These are phyloP conservation scores for Hansenula anomala DNA, from an alignment of 1,139 yeast species.

Conservation along the genomic window DNA sequence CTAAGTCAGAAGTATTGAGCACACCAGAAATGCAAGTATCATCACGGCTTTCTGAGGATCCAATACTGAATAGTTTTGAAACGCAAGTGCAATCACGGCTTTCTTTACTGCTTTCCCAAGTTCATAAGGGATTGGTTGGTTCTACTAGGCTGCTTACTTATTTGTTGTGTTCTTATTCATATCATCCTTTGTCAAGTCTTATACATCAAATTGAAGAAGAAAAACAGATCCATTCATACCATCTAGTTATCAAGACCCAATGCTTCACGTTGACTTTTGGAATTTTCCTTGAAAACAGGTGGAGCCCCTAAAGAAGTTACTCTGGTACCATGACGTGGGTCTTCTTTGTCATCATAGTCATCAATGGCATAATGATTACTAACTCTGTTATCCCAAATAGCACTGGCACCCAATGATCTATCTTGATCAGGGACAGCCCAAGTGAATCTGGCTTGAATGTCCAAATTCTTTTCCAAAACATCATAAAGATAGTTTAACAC, in stretches of 20 bases:
- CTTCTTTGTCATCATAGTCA: constrained; percentile 18
- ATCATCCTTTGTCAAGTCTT: too few species aligned
- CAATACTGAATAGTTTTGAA: too few species aligned
- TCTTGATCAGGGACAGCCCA: constrained; percentile 1
- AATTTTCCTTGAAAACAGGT: constrained; percentile 1
- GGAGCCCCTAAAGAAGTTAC: constrained; percentile 3
- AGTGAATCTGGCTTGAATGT: constrained; percentile 1
- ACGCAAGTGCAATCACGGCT: too few species aligned
- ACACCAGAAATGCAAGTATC: too few species aligned
- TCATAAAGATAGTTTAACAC: constrained; percentile 1
- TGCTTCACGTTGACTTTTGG: constrained; percentile 3
- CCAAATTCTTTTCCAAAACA: constrained; percentile 4
- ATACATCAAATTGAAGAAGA: too few species aligned
- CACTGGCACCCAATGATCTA: constrained; percentile 1
- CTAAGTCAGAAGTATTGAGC: too few species aligned
- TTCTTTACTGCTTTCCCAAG: too few species aligned
- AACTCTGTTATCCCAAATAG: constrained; percentile 2
- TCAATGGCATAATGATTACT: background rate
- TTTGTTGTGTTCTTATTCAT: too few species aligned
- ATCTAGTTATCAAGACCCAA: constrained; percentile 32
- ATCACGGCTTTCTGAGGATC: too few species aligned
- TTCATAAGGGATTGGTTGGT: too few species aligned
- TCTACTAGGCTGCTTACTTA: too few species aligned
- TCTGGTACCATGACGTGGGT: constrained; percentile 3
- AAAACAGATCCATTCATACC: too few species aligned